Conservation (phyloP, 306 rosid genomes). For the Rosa lucieae region DNA sequence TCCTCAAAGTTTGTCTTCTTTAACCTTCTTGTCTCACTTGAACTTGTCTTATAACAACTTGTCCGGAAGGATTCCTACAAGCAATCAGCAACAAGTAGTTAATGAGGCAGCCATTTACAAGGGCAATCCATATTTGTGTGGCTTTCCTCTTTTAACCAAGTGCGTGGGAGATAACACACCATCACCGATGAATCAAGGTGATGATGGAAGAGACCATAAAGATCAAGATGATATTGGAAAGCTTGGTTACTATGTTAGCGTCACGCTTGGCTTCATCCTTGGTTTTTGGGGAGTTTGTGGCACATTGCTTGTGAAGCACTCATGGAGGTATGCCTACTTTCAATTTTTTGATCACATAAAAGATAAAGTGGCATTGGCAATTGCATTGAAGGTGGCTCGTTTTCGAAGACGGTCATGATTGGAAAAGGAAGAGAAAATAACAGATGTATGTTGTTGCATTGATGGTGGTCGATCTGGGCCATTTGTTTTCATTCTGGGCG, state of each 20-base stretch:
- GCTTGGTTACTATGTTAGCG: neutral
- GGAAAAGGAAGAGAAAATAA: too few species aligned
- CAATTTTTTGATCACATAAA: neutral
- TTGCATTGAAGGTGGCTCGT: neutral
- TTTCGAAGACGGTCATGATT: too few species aligned
- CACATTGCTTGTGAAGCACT: neutral
- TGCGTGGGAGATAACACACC: neutral
- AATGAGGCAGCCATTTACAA: neutral
- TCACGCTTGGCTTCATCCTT: neutral
- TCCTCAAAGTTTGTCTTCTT: slow-evolving; percentile 11
- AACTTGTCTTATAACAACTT: slow-evolving; percentile 19
- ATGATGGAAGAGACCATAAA: neutral
- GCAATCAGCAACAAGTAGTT: slow-evolving; percentile 16
- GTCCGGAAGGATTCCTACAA: neutral
- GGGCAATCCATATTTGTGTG: slow-evolving; percentile 10
- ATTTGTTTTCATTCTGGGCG: too few species aligned
- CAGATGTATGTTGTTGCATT: too few species aligned
- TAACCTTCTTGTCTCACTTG: slow-evolving; percentile 9
- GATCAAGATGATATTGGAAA: neutral
- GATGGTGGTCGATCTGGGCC: too few species aligned
- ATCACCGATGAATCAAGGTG: too few species aligned
- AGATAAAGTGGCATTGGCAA: neutral
- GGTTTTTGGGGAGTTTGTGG: slow-evolving; percentile 5
- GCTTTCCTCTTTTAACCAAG: neutral
- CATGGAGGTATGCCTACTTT: slow-evolving; percentile 11